Conservation (phyloP, 805 yeast species). For the Candida qinlingensis region DNA sequence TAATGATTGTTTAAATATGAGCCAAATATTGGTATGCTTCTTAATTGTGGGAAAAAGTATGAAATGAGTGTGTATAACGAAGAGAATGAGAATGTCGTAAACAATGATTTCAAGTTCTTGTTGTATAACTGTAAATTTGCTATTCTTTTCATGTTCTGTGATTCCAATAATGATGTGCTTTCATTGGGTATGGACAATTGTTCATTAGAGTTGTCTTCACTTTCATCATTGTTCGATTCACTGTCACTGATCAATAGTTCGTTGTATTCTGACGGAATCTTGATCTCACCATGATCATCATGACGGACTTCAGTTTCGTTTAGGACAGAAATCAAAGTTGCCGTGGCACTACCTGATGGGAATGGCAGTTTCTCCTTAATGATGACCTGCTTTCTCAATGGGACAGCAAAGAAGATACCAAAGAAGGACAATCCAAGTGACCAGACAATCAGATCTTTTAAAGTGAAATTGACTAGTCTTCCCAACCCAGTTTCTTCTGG, state of each 20-base stretch:
- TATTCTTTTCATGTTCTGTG: slow-evolving; percentile 25
- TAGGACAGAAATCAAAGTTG: slow-evolving; percentile 82
- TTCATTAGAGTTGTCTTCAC: slow-evolving; percentile 10
- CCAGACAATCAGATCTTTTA: slow-evolving; percentile 69
- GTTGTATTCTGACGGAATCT: slow-evolving; percentile 13
- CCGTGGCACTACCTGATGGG: slow-evolving; percentile 96
- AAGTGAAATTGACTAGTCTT: slow-evolving; percentile 29
- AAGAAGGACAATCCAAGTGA: slow-evolving; percentile 82
- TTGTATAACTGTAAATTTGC: slow-evolving; percentile 33
- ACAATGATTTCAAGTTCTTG: slow-evolving; percentile 56
- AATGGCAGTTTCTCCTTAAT: slow-evolving; percentile 84
- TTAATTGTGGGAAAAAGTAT: slow-evolving; percentile 67
- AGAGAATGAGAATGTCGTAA: slow-evolving; percentile 59
- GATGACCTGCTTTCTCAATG: slow-evolving; percentile 79
- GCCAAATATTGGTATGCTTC: slow-evolving; percentile 76
- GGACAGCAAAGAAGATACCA: slow-evolving; percentile 94
- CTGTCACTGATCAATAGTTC: slow-evolving; percentile 13
- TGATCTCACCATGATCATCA: slow-evolving; percentile 9
- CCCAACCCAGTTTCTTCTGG: slow-evolving; percentile 69
- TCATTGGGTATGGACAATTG: slow-evolving; percentile 3
- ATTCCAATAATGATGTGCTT: slow-evolving; percentile 24
- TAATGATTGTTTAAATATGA: slow-evolving; percentile 49
- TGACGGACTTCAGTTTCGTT: slow-evolving; percentile 56
- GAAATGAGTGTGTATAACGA: slow-evolving; percentile 67
- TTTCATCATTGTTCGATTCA: not conserved